Evolutionary conservation across 331 rosid species (phyloP).

Genomic region (Cydonia oblonga): DNA sequence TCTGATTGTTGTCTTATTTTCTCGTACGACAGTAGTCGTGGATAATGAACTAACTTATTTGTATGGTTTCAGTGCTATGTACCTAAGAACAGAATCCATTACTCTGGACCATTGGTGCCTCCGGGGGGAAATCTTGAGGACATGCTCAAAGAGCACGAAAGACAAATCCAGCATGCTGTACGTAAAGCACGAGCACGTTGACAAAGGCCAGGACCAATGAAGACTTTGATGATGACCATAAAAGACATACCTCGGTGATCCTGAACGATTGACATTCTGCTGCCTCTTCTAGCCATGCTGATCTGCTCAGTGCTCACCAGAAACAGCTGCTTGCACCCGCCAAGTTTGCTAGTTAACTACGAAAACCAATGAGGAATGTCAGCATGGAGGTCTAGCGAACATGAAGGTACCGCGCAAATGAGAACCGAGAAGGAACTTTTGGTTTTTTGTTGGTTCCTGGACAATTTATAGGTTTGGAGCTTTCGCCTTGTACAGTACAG

Average conservation of each 20-base stretch:
- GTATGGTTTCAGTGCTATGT: constrained; percentile 36
- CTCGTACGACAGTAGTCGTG: neutral
- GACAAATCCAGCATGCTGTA: constrained; percentile 81
- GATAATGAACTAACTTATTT: neutral
- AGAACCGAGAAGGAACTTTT: constrained; percentile 2
- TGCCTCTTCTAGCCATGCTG: neutral
- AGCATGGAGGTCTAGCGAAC: constrained; percentile 1
- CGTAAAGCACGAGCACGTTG: constrained; percentile 52
- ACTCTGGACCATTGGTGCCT: constrained; percentile 82
- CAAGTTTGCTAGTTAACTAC: neutral
- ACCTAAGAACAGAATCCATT: constrained; percentile 65
- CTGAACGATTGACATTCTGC: neutral
- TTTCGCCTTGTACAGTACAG: constrained; percentile 32
- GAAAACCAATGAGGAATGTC: neutral
- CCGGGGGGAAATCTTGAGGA: constrained; percentile 71
- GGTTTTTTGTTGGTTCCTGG: constrained; percentile 10
- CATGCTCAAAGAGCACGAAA: constrained; percentile 83
- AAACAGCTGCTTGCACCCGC: neutral
- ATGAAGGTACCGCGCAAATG: neutral
- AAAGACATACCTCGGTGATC: neutral
- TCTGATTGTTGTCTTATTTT: neutral
- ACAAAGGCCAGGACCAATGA: constrained; percentile 28
- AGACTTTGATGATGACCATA: neutral
- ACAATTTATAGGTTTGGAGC: neutral
- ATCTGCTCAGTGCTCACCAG: constrained; percentile 3